Evolutionary conservation across 2,329 filamentous ascomycete genomes (phyloP).

Genomic region (Ceratocystis colombiana): DNA sequence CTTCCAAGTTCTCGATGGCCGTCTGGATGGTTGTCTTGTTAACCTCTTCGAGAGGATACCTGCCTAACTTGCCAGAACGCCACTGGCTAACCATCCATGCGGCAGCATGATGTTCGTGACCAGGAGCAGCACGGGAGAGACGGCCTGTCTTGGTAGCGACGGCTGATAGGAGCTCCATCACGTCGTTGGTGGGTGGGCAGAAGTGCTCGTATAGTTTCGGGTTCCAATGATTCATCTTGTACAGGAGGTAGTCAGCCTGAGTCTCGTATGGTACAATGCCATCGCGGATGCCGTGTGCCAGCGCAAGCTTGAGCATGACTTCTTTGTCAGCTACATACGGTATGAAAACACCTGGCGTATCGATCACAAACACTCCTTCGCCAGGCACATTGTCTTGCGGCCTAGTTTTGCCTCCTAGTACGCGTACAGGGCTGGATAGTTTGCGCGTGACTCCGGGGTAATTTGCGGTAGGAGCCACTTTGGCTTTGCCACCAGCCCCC

Average conservation of each 20-base stretch:
- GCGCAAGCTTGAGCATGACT: conserved; percentile 87
- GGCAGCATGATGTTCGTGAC: conserved; percentile 62
- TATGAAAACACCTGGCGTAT: conserved; percentile 91
- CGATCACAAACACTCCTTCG: conserved; percentile 68
- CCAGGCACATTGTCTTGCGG: conserved; percentile 33
- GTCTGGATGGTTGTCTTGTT: conserved; percentile 45
- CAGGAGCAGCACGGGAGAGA: conserved; percentile 59
- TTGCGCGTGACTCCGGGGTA: conserved; percentile 86
- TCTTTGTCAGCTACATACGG: conserved; percentile 79
- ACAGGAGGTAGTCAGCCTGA: conserved; percentile 84
- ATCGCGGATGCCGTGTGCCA: conserved; percentile 85
- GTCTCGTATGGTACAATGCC: conserved; percentile 67
- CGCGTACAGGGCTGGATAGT: conserved; percentile 71
- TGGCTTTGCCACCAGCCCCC: conserved; percentile 33
- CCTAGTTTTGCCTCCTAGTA: conserved; percentile 39
- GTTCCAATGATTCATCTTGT: conserved; percentile 61
- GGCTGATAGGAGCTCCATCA: conserved; percentile 58
- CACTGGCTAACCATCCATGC: conserved; percentile 73
- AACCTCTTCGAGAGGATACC: conserved; percentile 70
- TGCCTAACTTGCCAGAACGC: conserved; percentile 65
- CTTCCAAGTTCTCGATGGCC: conserved; percentile 40
- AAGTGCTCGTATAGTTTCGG: conserved; percentile 53
- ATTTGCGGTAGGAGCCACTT: conserved; percentile 71
- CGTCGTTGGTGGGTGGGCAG: conserved; percentile 68
- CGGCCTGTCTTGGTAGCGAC: conserved; percentile 68